Conservation (phyloP, 139 green algal genomes). For the Dunaliella primolecta region DNA sequence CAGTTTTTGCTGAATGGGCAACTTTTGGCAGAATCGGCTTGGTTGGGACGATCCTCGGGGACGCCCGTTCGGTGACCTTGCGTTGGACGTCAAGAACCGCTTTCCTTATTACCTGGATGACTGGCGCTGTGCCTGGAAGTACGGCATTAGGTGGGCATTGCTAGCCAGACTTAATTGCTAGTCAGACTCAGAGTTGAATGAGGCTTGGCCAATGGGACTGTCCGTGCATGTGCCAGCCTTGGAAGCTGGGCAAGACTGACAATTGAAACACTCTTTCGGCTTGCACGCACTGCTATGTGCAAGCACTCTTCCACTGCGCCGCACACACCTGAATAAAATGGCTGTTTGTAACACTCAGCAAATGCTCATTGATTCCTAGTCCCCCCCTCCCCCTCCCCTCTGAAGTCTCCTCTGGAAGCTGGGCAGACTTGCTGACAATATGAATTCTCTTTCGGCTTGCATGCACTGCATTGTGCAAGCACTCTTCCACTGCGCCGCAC, state of each 20-base stretch:
- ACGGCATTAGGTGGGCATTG: slow-evolving; percentile 31
- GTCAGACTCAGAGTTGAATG: not conserved
- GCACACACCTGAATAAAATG: not conserved
- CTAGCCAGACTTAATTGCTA: not conserved
- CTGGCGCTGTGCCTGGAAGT: slow-evolving; percentile 52
- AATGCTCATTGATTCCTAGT: too few species aligned
- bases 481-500: not conserved
- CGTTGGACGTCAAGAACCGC: slow-evolving; percentile 28
- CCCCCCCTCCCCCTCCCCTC: too few species aligned
- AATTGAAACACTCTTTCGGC: not conserved
- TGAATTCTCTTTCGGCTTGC: not conserved
- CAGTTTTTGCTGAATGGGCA: too few species aligned
- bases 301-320: too few species aligned
- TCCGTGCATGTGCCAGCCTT: too few species aligned
- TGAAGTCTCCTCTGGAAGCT: too few species aligned
- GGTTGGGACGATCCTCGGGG: not conserved
- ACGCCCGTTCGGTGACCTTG: slow-evolving; percentile 24
- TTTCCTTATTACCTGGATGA: slow-evolving; percentile 46
- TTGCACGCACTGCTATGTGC: too few species aligned
- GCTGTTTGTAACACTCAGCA: too few species aligned
- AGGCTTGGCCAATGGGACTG: too few species aligned
- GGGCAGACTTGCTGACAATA: too few species aligned
- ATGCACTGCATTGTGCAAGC: too few species aligned
- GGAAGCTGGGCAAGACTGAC: not conserved
- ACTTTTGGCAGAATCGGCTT: too few species aligned